phyloP scores from a whole-genome alignment of 345 rosid species.

The Linum trigynum region DNA sequence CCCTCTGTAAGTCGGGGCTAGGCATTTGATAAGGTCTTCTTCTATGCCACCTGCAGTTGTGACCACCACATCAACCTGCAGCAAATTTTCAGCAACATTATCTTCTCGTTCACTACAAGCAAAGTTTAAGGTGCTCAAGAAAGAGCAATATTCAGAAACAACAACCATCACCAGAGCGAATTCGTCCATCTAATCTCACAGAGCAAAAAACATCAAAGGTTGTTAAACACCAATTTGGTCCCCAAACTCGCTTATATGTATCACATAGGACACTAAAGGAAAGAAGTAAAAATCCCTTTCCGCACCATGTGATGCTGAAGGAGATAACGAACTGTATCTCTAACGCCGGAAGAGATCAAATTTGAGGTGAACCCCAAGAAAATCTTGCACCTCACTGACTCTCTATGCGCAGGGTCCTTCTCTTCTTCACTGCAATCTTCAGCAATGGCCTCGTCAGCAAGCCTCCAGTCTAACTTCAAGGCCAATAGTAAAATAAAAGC shows the following conservation, averaged over 20 bases:
- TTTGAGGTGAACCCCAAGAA: conserved; percentile 98
- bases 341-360: conserved; percentile 82
- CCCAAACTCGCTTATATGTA: too few species aligned
- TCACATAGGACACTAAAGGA: too few species aligned
- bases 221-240: too few species aligned
- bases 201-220: too few species aligned
- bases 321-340: conserved; percentile 77
- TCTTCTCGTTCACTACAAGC: too few species aligned
- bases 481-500: not conserved
- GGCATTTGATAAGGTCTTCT: conserved; percentile 93
- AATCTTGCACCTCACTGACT: conserved; percentile 73
- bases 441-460: conserved; percentile 46
- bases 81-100: not conserved
- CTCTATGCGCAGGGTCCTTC: conserved; percentile 46
- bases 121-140: too few species aligned
- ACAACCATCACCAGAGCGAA: too few species aligned
- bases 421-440: conserved; percentile 76
- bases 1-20: conserved; percentile 85
- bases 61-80: conserved; percentile 87
- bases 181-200: too few species aligned
- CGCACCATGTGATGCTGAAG: conserved; percentile 85
- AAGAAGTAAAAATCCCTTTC: not conserved
- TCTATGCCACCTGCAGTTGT: conserved; percentile 96
- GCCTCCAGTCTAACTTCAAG: conserved; percentile 89
- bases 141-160: too few species aligned